phyloP scores from a whole-genome alignment of 345 rosid genomes.

The Isatis tinctoria region DNA sequence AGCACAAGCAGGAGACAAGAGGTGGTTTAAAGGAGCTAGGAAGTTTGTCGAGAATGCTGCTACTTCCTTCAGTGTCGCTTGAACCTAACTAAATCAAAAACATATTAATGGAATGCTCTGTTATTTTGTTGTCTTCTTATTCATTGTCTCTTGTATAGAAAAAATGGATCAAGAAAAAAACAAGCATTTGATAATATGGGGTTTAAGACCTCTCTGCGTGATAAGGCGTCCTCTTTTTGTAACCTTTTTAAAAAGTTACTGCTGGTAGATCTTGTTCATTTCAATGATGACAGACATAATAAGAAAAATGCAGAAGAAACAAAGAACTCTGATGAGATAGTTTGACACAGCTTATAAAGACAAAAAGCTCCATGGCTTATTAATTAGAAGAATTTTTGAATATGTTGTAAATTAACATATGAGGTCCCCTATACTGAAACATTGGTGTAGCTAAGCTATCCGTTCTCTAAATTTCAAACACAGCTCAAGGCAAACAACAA shows the following conservation, averaged over 20 bases:
- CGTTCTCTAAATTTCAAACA: background rate
- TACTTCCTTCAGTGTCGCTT: conserved; percentile 78
- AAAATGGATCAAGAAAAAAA: background rate
- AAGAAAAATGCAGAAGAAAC: background rate
- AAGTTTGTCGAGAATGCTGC: conserved; percentile 68
- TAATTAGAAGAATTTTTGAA: background rate
- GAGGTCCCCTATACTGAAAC: conserved; percentile 1
- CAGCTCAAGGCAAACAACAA: background rate
- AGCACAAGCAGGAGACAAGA: conserved; percentile 97
- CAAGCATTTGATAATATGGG: background rate
- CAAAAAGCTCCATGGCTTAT: background rate
- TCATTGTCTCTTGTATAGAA: background rate
- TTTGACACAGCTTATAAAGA: background rate
- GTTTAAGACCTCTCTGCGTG: background rate
- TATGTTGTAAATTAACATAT: background rate
- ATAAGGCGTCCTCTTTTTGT: background rate
- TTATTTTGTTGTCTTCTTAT: background rate
- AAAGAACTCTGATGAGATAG: background rate
- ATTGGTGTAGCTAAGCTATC: background rate
- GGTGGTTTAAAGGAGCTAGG: conserved; percentile 95
- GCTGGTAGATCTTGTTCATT: background rate
- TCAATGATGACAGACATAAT: background rate
- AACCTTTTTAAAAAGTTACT: background rate
- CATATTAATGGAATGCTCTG: background rate
- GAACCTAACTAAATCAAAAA: conserved; percentile 8